phyloP scores from a whole-genome alignment of 2,329 filamentous ascomycete species.

The Polytolypa hystricis region DNA sequence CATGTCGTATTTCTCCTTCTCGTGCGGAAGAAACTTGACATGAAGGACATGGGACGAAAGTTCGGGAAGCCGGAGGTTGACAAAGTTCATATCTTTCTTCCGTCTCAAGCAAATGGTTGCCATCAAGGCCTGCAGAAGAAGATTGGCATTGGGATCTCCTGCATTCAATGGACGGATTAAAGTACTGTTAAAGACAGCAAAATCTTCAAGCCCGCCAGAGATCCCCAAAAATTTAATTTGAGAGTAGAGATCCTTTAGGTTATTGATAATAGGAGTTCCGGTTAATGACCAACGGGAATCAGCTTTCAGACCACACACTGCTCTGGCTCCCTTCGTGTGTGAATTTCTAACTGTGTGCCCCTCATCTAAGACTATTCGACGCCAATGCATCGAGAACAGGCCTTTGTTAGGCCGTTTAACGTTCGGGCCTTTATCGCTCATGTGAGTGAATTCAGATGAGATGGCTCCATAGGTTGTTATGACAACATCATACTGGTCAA shows the following conservation, averaged over 20 bases:
- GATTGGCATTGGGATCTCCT: conserved; percentile 47
- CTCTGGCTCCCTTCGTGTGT: conserved; percentile 58
- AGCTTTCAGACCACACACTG: conserved; percentile 56
- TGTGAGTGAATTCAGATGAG: conserved; percentile 50
- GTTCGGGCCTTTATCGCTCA: conserved; percentile 34
- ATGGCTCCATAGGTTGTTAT: conserved; percentile 78
- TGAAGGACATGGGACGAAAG: conserved; percentile 69
- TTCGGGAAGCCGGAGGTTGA: conserved; percentile 66
- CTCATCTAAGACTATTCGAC: conserved; percentile 70
- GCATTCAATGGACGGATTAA: conserved; percentile 57
- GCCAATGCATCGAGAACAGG: conserved; percentile 59
- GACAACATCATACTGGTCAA: conserved; percentile 61
- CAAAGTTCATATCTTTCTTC: conserved; percentile 78
- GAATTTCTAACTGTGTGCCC: conserved; percentile 74
- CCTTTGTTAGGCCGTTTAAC: conserved; percentile 34
- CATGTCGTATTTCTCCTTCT: conserved; percentile 66
- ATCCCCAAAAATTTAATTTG: conserved; percentile 67
- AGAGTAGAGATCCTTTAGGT: conserved; percentile 68
- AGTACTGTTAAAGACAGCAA: conserved; percentile 61
- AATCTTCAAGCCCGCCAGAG: conserved; percentile 61
- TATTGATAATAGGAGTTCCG: conserved; percentile 76
- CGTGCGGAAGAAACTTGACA: conserved; percentile 61
- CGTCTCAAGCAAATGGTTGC: conserved; percentile 68
- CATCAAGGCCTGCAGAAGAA: conserved; percentile 66
- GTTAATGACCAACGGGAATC: conserved; percentile 69